These are phyloP conservation scores for Oryza rufipogon DNA, from an alignment of 176 grass and related monocot species.

Conservation along the genomic window DNA sequence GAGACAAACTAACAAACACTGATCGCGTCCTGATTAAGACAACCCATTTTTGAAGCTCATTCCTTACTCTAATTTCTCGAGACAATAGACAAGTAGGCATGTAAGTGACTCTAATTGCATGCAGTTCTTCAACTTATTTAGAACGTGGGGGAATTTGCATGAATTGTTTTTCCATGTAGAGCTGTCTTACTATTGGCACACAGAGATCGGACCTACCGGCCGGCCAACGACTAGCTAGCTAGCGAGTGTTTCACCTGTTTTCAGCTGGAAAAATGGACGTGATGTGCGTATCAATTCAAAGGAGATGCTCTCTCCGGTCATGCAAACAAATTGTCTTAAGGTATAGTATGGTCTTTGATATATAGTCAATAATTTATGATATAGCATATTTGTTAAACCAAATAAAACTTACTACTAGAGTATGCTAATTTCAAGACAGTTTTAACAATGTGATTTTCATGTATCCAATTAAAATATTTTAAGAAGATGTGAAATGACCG, in stretches of 20 bases:
- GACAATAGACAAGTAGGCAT: neutral
- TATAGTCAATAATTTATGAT: neutral
- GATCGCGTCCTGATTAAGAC: constrained; percentile 18
- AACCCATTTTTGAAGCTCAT: neutral
- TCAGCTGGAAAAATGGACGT: neutral
- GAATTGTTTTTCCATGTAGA: neutral
- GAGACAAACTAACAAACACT: constrained; percentile 18
- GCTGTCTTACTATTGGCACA: neutral
- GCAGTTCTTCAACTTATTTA: neutral
- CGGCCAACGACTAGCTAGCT: neutral
- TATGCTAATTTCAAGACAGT: neutral
- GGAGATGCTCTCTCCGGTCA: neutral
- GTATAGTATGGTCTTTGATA: neutral
- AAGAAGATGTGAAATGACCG: neutral
- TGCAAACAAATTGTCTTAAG: neutral
- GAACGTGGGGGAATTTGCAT: neutral
- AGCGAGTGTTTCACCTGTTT: neutral
- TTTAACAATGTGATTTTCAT: neutral
- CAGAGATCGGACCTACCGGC: neutral
- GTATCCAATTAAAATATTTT: neutral
- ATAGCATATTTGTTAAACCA: neutral
- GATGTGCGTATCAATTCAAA: too few relatives aligned
- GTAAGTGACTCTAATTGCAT: neutral
- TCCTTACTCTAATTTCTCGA: neutral
- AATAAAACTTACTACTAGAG: neutral